Percentiles rank a stretch among this genome's conserved stretches.
These are phyloP conservation scores for Dendrothele bispora DNA, from an alignment of 768 basidiomycete species.

Conservation along the genomic window DNA sequence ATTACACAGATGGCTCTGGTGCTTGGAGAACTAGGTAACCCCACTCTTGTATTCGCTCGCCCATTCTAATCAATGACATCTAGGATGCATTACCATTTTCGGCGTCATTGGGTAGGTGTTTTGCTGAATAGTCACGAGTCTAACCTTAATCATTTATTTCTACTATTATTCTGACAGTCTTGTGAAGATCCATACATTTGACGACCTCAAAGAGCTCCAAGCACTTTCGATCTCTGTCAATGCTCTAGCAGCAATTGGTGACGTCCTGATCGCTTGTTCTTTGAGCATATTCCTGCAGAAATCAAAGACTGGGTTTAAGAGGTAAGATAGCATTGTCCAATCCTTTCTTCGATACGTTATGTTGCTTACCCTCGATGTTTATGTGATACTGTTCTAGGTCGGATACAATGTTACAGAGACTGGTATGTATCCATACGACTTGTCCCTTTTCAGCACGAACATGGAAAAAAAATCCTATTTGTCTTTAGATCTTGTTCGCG, in stretches of 20 bases:
- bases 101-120: conserved; percentile 4
- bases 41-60: neutral
- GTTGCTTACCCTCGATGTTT: neutral
- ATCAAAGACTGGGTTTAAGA: conserved; percentile 53
- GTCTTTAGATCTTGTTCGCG: conserved; percentile 46
- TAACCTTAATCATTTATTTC: neutral
- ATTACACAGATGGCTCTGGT: conserved; percentile 24
- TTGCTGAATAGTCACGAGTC: neutral
- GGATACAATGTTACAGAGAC: conserved; percentile 49
- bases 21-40: conserved; percentile 25
- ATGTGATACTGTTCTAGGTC: conserved; percentile 26
- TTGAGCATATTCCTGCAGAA: conserved; percentile 45
- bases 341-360: neutral
- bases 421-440: conserved; percentile 31
- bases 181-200: neutral
- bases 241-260: conserved; percentile 44
- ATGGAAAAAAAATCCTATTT: neutral
- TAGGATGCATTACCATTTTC: neutral
- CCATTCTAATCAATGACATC: too few relatives aligned
- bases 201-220: conserved; percentile 16
- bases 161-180: neutral
- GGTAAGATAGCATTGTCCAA: conserved; percentile 21
- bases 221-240: conserved; percentile 53
- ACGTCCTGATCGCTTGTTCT: conserved; percentile 47
- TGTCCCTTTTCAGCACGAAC: neutral